A percentile compares a stretch with the other conserved stretches of the same genome.
These are phyloP conservation scores for Salix caprea DNA, from an alignment of 345 rosid genomes.

Conservation along the genomic window DNA sequence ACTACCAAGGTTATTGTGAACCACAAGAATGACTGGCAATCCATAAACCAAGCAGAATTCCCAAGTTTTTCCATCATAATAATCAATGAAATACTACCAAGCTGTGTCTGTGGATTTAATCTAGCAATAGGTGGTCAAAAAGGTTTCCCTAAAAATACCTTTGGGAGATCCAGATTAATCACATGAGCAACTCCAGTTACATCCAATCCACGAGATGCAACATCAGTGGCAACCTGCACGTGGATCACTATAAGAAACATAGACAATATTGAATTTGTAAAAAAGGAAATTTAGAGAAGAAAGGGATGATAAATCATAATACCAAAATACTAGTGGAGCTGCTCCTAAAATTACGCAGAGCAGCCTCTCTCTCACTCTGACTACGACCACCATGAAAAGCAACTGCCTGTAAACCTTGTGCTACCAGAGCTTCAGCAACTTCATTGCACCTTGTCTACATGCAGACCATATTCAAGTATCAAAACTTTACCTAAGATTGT, in stretches of 20 bases:
- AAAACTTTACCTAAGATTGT: neutral
- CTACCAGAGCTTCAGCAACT: constrained; percentile 39
- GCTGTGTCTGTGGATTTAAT: neutral
- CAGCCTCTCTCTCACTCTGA: constrained; percentile 43
- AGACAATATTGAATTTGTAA: neutral
- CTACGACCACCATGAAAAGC: constrained; percentile 43
- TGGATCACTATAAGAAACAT: neutral
- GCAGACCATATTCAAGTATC: constrained; percentile 3
- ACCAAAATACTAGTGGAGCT: constrained; percentile 36
- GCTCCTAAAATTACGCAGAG: constrained; percentile 37
- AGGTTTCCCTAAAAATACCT: constrained; percentile 29
- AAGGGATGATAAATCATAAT: neutral
- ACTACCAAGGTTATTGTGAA: neutral
- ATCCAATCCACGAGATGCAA: constrained; percentile 46
- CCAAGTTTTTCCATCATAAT: neutral
- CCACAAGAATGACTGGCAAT: neutral
- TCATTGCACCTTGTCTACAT: constrained; percentile 35
- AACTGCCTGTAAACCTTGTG: constrained; percentile 37
- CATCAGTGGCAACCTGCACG: constrained; percentile 42
- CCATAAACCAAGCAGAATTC: neutral
- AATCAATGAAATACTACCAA: neutral
- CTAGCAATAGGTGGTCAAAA: neutral
- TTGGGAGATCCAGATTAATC: constrained; percentile 42
- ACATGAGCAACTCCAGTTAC: constrained; percentile 43
- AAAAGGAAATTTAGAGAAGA: neutral